phyloP scores from a whole-genome alignment of 164 flowering plant genomes.

The Liquidambar formosana region DNA sequence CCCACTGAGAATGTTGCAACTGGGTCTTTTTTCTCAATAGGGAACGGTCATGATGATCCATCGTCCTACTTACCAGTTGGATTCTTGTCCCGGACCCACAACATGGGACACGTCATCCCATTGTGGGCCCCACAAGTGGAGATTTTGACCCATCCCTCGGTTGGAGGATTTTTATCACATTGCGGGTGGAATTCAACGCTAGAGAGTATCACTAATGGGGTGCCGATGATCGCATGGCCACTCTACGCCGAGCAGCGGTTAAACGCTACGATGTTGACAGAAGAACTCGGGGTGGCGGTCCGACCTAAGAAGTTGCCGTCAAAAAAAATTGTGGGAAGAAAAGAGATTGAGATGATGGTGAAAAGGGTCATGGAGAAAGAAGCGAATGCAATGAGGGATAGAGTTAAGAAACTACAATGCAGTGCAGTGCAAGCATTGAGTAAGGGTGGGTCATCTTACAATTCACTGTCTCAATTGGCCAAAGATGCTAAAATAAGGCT shows the following conservation, averaged over 20 bases:
- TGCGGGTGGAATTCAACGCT: slow-evolving; percentile 58
- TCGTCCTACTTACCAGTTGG: slow-evolving; percentile 35
- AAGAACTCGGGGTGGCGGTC: slow-evolving; percentile 38
- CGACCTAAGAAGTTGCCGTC: slow-evolving; percentile 12
- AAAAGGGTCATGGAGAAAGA: slow-evolving; percentile 33
- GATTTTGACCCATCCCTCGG: slow-evolving; percentile 34
- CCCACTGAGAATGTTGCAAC: slow-evolving; percentile 19
- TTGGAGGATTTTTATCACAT: slow-evolving; percentile 43
- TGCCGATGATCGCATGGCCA: slow-evolving; percentile 61
- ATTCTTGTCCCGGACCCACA: slow-evolving; percentile 27
- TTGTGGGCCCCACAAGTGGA: slow-evolving; percentile 43
- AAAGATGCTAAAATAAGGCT: too few relatives aligned
- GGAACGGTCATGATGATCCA: neutral
- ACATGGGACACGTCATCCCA: slow-evolving; percentile 29
- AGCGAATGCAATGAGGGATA: slow-evolving; percentile 23
- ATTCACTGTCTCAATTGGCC: slow-evolving; percentile 19
- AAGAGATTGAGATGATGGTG: slow-evolving; percentile 39
- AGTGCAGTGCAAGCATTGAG: slow-evolving; percentile 22
- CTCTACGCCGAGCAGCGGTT: slow-evolving; percentile 47
- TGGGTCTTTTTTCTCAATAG: slow-evolving; percentile 7
- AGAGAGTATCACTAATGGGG: slow-evolving; percentile 42
- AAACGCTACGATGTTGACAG: slow-evolving; percentile 40
- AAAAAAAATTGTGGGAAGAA: slow-evolving; percentile 27
- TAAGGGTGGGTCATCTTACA: slow-evolving; percentile 36
- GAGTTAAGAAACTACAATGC: slow-evolving; percentile 22